phyloP scores from a whole-genome alignment of 2,329 filamentous ascomycete species.

The Tympanopsis confertula region DNA sequence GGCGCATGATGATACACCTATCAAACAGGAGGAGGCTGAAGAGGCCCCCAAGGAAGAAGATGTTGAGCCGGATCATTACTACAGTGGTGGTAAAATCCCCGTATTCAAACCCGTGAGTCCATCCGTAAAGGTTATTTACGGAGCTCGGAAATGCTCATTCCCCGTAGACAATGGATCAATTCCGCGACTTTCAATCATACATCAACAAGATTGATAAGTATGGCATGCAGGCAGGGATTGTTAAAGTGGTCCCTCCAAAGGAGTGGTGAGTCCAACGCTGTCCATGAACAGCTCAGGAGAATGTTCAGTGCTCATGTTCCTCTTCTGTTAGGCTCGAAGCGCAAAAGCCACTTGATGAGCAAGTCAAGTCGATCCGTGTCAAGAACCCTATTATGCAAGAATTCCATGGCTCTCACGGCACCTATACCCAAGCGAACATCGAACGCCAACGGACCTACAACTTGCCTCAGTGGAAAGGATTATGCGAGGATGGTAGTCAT shows the following conservation, averaged over 20 bases:
- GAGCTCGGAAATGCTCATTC: constrained; percentile 54
- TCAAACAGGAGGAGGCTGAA: constrained; percentile 16
- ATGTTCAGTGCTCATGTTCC: too few relatives aligned
- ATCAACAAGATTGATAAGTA: constrained; percentile 70
- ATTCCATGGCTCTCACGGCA: constrained; percentile 89
- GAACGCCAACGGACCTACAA: constrained; percentile 95
- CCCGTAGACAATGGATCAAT: not conserved
- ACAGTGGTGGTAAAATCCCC: constrained; percentile 62
- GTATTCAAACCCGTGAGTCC: constrained; percentile 90
- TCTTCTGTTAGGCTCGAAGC: not conserved
- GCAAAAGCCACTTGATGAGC: constrained; percentile 61
- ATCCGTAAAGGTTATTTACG: constrained; percentile 88
- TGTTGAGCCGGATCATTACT: constrained; percentile 77
- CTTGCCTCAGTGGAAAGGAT: constrained; percentile 83
- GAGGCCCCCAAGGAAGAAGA: constrained; percentile 60
- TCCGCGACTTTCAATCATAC: not conserved
- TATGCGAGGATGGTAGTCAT: constrained; percentile 90
- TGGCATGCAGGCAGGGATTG: constrained; percentile 93
- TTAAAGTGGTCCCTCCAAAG: constrained; percentile 85
- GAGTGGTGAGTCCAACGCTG: constrained; percentile 80
- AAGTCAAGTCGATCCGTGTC: constrained; percentile 82
- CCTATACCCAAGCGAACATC: constrained; percentile 93
- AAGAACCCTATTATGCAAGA: constrained; percentile 97
- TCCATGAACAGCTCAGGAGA: too few relatives aligned
- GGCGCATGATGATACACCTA: not conserved